Conservation (phyloP, 305 asterid genomes). For the Solanum hybrid region DNA sequence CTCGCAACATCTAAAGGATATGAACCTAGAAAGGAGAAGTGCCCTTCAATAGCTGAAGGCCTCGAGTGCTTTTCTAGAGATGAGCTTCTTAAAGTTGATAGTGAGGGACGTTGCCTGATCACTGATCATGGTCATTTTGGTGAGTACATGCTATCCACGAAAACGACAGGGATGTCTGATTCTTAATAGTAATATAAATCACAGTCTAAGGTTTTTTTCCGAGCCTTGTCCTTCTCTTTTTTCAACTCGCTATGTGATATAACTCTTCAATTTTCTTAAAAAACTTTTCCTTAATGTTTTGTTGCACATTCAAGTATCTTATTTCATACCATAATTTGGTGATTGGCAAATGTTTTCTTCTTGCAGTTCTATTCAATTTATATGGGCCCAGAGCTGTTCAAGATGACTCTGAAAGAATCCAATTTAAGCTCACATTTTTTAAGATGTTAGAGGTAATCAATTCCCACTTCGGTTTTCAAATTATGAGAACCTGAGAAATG, state of each 20-base stretch:
- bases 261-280: neutral
- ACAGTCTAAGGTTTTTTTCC: neutral
- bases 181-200: neutral
- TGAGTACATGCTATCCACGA: slow-evolving; percentile 19
- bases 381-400: slow-evolving; percentile 85
- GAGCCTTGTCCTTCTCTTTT: neutral
- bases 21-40: slow-evolving; percentile 35
- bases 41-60: slow-evolving; percentile 32
- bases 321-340: neutral
- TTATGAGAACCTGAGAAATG: neutral
- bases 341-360: slow-evolving; percentile 10
- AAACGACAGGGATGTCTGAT: neutral
- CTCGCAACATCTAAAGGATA: slow-evolving; percentile 38
- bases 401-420: slow-evolving; percentile 65
- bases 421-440: slow-evolving; percentile 65
- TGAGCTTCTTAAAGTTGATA: slow-evolving; percentile 70
- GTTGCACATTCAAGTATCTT: neutral
- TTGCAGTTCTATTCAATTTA: slow-evolving; percentile 82
- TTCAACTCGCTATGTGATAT: neutral
- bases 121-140: slow-evolving; percentile 92
- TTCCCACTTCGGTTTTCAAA: neutral
- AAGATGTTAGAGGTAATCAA: slow-evolving; percentile 59
- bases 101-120: slow-evolving; percentile 95
- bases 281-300: neutral
- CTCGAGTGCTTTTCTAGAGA: slow-evolving; percentile 55